Evolutionary conservation across 441 rosid genomes (phyloP), one percentile per base, ranked within the genome.

Genomic region (Capsella rubella): DNA sequence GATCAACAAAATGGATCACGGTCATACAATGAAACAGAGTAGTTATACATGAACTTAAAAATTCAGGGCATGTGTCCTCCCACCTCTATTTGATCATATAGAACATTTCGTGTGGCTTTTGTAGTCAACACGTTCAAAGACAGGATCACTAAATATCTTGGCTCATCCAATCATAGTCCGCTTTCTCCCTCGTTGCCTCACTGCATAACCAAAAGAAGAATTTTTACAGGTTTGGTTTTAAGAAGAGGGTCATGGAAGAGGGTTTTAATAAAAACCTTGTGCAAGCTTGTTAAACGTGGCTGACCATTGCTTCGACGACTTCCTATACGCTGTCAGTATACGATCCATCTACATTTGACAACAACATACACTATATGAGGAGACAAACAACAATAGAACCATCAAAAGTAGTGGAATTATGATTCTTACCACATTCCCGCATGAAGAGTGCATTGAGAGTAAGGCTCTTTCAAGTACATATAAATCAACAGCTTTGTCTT

Each of bases 221-320:
- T 52, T 29, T 4, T 29, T 21, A 29, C n/a, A 52, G 42, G 61
- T 54, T 16, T 13, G 1, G 35, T 63, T 47, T 40, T 55, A 8
- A 3, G 35, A n/a, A 11, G 2, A 12, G 6, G 7, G 51, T 14
- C 4, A 4, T 37, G 49, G 40, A 43, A 43, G 10, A 62, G 39
- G 52, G 15, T 43, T 13, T 43, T 21, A 21, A 21, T 21, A 21
- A 21, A 51, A 55, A 92, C 99, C 97, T 86, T 90, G 94, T 2
- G 97, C 97, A 16, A 95, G 88, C 87, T 95, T 95, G 88, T 95
- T 95, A 70, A 87, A 76, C 7, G 91, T 90, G 45, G 97, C 85
- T 29, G 95, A 93, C 99, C 99, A 95, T 79, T 91, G 99, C 82
- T 87, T 93, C 4, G 99, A 95, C 51, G 98, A 90, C 81, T 89